Base-by-base conservation (phyloP, 768 basidiomycete genomes). In the Tricholomella constricta region DNA sequence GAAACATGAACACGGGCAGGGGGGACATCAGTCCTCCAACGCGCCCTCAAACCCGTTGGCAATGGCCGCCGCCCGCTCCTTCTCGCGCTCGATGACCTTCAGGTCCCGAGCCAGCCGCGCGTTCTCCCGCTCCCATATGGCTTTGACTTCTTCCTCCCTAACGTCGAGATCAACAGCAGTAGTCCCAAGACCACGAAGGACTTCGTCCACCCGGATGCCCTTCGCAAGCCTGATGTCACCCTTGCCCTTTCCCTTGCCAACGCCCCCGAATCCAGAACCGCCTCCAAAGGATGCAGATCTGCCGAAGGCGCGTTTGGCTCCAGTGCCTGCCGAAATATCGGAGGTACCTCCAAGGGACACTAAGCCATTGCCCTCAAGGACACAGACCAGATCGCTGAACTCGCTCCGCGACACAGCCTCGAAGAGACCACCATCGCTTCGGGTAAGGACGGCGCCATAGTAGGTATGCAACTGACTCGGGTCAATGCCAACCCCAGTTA, bases 311-410 rank as follows among this genome's bases (percentile, higher is more conserved):
- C 82, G 78, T 41, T 78, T 81, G 54, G 75, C 75, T 25, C 79
- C 50, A 9, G 62, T 34, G 12, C 57, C 46, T 9, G 44, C 32
- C 3, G 48, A 36, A 11, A 47, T 17, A 19, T 52, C 50, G 11
- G 46, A 44, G 15, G 52, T 17, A 14, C 50, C 52, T 56, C 61
- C 54, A 46, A 64, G 46, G 55, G 64, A 48, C 66, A 72, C 10
- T 71, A 74, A 10, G 74, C 91, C 91, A 6, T 81, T 77, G 3
- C 86, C 88, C 69, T 94, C 91, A 32, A 94, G 70, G 43, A 92
- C 72, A 22, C 81, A 79, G 0, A 88, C 62, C 3, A 93, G 74
- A 58, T 94, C 91, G 0, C 77, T 72, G 57, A 94, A 91, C 60
- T 92, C 90, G 64, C 81, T 88, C 8, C 88, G 78, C 9, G 86